Percentiles rank a stretch among this genome's conserved stretches.
Conservation (phyloP, 371 early-diverging fungal species). For the Chytridiales sp. region DNA sequence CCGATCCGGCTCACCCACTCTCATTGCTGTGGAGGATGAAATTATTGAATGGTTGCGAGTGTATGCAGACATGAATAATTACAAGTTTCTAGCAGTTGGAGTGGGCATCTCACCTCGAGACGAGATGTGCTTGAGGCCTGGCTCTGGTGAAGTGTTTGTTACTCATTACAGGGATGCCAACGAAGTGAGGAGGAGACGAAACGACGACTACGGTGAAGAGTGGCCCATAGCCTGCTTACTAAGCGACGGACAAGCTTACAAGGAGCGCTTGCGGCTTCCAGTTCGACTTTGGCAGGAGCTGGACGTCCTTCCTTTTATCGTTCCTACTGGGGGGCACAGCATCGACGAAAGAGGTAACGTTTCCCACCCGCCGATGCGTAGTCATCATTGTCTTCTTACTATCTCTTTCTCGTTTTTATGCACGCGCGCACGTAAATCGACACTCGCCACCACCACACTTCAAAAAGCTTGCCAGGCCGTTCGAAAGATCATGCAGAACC, state of each 20-base stretch:
- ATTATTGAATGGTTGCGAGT: constrained; percentile 45
- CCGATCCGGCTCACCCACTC: constrained; percentile 1
- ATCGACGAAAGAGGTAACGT: constrained; percentile 77
- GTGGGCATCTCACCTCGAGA: constrained; percentile 28
- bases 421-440: constrained; percentile 20
- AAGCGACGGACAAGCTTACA: too few species aligned
- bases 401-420: neutral
- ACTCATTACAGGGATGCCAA: neutral
- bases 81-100: constrained; percentile 59
- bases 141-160: constrained; percentile 9
- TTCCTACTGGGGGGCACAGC: constrained; percentile 55
- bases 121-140: neutral
- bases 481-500: constrained; percentile 32
- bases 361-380: too few species aligned
- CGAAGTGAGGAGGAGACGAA: neutral
- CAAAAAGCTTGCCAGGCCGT: constrained; percentile 27
- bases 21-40: constrained; percentile 34
- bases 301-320: constrained; percentile 70
- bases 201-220: constrained; percentile 35
- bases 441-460: too few species aligned
- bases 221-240: constrained; percentile 29
- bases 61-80: constrained; percentile 51
- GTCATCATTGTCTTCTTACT: constrained; percentile 43
- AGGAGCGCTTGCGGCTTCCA: constrained; percentile 40
- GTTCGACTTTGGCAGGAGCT: constrained; percentile 71